Conservation (phyloP, 495 filamentous ascomycete genomes). For the Tuber umbilicatum region DNA sequence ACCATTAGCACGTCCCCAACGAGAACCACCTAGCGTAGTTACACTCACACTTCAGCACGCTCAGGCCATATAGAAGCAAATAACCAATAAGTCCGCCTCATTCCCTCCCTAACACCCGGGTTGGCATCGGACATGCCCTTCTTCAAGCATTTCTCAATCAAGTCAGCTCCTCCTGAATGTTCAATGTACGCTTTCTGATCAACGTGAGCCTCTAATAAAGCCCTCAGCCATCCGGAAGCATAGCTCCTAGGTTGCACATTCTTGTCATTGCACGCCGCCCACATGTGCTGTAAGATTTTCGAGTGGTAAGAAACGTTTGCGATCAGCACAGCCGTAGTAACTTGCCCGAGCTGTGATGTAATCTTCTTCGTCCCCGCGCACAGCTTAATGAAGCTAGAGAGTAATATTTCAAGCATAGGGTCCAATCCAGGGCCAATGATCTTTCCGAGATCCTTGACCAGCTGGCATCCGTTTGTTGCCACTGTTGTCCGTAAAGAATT, state of each 20-base stretch:
- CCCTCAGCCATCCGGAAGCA: slow-evolving; percentile 75
- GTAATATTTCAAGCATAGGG: slow-evolving; percentile 78
- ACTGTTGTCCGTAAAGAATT: slow-evolving; percentile 84
- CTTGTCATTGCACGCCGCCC: slow-evolving; percentile 76
- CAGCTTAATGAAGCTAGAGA: slow-evolving; percentile 84
- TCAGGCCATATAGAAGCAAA: slow-evolving; percentile 71
- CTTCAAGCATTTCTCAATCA: slow-evolving; percentile 80
- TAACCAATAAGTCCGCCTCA: slow-evolving; percentile 77
- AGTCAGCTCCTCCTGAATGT: slow-evolving; percentile 69
- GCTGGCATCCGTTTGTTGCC: slow-evolving; percentile 71
- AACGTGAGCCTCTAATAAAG: slow-evolving; percentile 67
- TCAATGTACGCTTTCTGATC: slow-evolving; percentile 76
- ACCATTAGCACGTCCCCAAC: slow-evolving; percentile 38
- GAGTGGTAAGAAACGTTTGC: slow-evolving; percentile 67
- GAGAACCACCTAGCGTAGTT: background rate
- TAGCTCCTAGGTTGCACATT: slow-evolving; percentile 76
- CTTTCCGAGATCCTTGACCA: slow-evolving; percentile 79
- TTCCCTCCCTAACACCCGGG: slow-evolving; percentile 73
- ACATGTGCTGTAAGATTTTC: slow-evolving; percentile 76
- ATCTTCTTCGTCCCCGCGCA: slow-evolving; percentile 87
- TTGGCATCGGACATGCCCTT: slow-evolving; percentile 82
- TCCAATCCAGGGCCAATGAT: slow-evolving; percentile 72
- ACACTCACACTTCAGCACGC: slow-evolving; percentile 61
- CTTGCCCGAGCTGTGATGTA: slow-evolving; percentile 67
- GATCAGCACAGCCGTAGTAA: slow-evolving; percentile 68